A percentile compares a stretch with the other conserved stretches of the same genome.
Conservation (phyloP, 2,329 filamentous ascomycete genomes). For the Scleromitrula shiraiana region DNA sequence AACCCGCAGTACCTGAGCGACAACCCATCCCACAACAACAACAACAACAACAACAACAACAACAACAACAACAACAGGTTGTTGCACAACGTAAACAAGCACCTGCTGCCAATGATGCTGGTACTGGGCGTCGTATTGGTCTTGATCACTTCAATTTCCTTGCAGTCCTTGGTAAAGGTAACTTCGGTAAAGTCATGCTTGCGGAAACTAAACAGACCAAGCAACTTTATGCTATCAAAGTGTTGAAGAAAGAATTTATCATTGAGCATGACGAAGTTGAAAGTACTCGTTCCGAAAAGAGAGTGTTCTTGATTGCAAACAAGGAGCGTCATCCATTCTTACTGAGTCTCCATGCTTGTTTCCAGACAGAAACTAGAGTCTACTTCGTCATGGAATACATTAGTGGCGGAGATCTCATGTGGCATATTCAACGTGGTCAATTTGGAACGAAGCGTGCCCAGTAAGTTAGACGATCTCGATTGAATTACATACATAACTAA, state of each 20-base stretch:
- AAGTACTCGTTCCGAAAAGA: constrained; percentile 94
- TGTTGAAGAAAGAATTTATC: constrained; percentile 99
- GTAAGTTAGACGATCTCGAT: constrained; percentile 43
- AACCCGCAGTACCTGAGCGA: constrained; percentile 6
- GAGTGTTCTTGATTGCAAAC: constrained; percentile 94
- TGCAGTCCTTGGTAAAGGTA: constrained; percentile 95
- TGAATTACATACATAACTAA: constrained; percentile 16
- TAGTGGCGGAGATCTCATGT: constrained; percentile 95
- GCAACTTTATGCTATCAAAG: constrained; percentile 95
- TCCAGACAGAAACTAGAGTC: constrained; percentile 95
- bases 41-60: constrained; percentile 21
- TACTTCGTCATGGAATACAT: constrained; percentile 99
- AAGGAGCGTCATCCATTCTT: constrained; percentile 95
- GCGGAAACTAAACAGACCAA: constrained; percentile 91
- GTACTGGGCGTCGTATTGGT: constrained; percentile 78
- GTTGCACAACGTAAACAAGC: constrained; percentile 45
- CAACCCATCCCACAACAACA: constrained; percentile 25
- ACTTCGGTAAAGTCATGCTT: constrained; percentile 99
- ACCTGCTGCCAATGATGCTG: constrained; percentile 62
- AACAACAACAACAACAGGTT: constrained; percentile 25
- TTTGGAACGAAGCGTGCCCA: constrained; percentile 95
- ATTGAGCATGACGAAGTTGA: constrained; percentile 99
- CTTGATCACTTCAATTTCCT: constrained; percentile 99
- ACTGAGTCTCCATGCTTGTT: constrained; percentile 91
- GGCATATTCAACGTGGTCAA: constrained; percentile 94